Percentiles rank a stretch among this genome's conserved stretches.
phyloP scores from a whole-genome alignment of 345 rosid species.

The Citrus sp. region DNA sequence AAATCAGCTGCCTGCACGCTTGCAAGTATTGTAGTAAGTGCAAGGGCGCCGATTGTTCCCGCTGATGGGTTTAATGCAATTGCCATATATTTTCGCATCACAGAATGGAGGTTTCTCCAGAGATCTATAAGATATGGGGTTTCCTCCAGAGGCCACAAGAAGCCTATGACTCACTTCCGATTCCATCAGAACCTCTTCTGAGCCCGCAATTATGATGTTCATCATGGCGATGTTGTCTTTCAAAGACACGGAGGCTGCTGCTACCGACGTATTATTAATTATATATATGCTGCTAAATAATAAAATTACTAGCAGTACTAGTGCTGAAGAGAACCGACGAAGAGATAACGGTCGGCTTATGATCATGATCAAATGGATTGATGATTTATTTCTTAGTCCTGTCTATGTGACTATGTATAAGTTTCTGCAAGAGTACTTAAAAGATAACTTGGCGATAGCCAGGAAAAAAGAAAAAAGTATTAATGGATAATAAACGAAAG shows the following conservation, averaged over 20 bases:
- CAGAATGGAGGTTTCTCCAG: background rate
- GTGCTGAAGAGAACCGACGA: no score
- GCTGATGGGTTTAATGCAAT: background rate
- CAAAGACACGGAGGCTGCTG: background rate
- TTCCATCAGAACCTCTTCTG: background rate
- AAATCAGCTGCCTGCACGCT: background rate
- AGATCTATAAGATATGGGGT: background rate
- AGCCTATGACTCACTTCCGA: background rate
- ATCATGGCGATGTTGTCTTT: background rate
- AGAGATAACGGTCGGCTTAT: no score
- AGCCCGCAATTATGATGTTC: background rate
- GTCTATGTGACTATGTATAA: no score
- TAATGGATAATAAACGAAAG: background rate
- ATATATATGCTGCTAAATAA: no score
- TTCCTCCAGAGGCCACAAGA: background rate
- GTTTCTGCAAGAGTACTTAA: no score
- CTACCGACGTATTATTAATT: no score
- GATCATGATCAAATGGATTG: no score
- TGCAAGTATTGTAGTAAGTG: background rate
- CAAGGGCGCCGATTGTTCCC: conserved; percentile 1
- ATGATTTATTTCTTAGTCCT: no score
- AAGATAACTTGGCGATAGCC: no score
- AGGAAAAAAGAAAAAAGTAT: no score
- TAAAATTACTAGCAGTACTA: no score
- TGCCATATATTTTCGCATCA: background rate